These are phyloP conservation scores for Xylona heveae DNA, from an alignment of 495 filamentous ascomycete species.

Conservation along the genomic window DNA sequence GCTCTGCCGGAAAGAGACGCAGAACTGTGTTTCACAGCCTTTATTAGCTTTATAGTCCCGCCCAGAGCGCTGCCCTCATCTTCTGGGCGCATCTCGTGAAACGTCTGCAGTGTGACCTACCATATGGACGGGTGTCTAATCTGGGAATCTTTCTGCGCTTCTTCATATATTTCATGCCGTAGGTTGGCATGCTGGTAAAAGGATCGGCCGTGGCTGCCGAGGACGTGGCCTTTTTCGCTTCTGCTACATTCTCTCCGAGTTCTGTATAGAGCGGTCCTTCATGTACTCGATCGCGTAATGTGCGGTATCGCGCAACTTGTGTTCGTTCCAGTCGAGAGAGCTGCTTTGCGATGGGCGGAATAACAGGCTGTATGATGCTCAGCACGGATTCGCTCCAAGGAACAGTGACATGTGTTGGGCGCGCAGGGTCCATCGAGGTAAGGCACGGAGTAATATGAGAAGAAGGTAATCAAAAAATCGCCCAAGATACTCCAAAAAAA, in stretches of 20 bases:
- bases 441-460: no score
- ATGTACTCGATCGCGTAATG: constrained; percentile 28
- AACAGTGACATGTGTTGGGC: neutral
- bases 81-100: neutral
- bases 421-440: neutral
- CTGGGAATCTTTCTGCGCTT: constrained; percentile 27
- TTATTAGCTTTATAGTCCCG: neutral
- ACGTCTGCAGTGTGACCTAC: constrained; percentile 13
- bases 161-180: constrained; percentile 31
- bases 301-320: constrained; percentile 22
- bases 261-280: constrained; percentile 36
- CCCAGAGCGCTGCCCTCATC: neutral
- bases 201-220: constrained; percentile 24
- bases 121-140: constrained; percentile 26
- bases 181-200: constrained; percentile 38
- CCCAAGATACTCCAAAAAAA: no score
- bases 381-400: no score
- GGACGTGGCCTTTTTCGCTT: constrained; percentile 20
- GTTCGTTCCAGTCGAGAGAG: constrained; percentile 12
- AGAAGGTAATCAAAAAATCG: no score
- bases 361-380: constrained; percentile 3
- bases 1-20: constrained; percentile 34
- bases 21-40: constrained; percentile 17
- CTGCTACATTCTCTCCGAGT: constrained; percentile 22
- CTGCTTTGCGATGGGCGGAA: constrained; percentile 11